Evolutionary conservation across 2,329 filamentous ascomycete species (phyloP).

Genomic region (Fusarium subtropicale): DNA sequence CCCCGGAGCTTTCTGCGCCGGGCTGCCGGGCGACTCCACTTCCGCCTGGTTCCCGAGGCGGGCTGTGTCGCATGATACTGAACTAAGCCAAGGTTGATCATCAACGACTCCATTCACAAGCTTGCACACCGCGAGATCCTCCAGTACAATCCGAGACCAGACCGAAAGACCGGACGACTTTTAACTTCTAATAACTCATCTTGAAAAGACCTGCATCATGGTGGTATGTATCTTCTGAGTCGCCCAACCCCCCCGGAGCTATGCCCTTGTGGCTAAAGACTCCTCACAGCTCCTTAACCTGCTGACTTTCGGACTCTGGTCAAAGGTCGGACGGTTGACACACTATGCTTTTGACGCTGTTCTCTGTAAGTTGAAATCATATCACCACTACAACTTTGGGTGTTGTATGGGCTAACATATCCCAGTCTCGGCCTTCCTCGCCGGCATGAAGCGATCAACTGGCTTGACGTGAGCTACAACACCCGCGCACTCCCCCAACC

Average conservation of each 20-base stretch:
- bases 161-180: constrained; percentile 7
- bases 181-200: not conserved
- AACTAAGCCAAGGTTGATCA: constrained; percentile 28
- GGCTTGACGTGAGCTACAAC: constrained; percentile 87
- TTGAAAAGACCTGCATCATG: constrained; percentile 44
- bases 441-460: constrained; percentile 96
- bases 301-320: constrained; percentile 75
- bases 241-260: constrained; percentile 25
- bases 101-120: constrained; percentile 40
- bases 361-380: constrained; percentile 71
- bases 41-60: constrained; percentile 28
- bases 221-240: constrained; percentile 48
- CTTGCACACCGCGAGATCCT: constrained; percentile 29
- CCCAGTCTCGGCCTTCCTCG: constrained; percentile 92
- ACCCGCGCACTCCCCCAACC: not conserved
- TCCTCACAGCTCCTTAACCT: constrained; percentile 70
- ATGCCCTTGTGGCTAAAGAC: constrained; percentile 51
- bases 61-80: constrained; percentile 45
- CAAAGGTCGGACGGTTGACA: constrained; percentile 89
- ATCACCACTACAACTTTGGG: not conserved
- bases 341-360: constrained; percentile 98
- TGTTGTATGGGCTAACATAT: constrained; percentile 8
- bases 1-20: constrained; percentile 44
- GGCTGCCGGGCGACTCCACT: constrained; percentile 38
- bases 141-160: constrained; percentile 4